Conservation (phyloP, 768 basidiomycete genomes). For the Mycena leptocephala region DNA sequence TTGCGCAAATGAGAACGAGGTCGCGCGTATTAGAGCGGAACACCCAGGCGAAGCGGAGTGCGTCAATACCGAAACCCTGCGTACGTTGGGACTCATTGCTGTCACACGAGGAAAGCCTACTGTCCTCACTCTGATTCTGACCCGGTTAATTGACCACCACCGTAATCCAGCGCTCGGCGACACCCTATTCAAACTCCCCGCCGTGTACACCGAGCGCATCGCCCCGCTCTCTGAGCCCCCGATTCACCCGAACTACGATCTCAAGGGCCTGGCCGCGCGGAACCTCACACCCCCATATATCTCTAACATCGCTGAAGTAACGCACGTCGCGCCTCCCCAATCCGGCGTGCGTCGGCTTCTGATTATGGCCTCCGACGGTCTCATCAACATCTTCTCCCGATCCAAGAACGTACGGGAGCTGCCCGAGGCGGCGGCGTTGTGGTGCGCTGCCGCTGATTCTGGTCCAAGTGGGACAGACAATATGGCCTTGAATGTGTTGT, state of each 20-base stretch:
- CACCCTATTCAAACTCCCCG: conserved; percentile 33
- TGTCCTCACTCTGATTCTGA: background rate
- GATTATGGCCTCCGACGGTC: conserved; percentile 17
- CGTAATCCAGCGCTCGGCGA: conserved; percentile 30
- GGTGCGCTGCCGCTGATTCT: background rate
- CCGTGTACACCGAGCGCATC: conserved; percentile 26
- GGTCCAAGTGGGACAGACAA: background rate
- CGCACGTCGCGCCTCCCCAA: conserved; percentile 5
- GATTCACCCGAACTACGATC: conserved; percentile 22
- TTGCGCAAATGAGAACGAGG: conserved; percentile 19
- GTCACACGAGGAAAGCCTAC: conserved; percentile 24
- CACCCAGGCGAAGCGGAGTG: conserved; percentile 34
- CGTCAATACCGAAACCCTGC: background rate
- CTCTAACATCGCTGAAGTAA: conserved; percentile 33
- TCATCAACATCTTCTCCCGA: background rate
- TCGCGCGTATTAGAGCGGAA: conserved; percentile 22
- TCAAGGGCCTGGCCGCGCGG: conserved; percentile 17
- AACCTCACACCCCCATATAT: conserved; percentile 37
- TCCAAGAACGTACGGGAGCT: background rate
- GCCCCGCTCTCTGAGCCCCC: conserved; percentile 19
- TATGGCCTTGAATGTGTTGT: conserved; percentile 18
- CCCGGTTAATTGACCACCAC: background rate
- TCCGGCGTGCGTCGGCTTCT: background rate
- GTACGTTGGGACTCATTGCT: conserved; percentile 32
- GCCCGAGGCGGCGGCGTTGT: background rate